phyloP scores from a whole-genome alignment of 2,329 filamentous ascomycete genomes.

The Paramyrothecium roridum region DNA sequence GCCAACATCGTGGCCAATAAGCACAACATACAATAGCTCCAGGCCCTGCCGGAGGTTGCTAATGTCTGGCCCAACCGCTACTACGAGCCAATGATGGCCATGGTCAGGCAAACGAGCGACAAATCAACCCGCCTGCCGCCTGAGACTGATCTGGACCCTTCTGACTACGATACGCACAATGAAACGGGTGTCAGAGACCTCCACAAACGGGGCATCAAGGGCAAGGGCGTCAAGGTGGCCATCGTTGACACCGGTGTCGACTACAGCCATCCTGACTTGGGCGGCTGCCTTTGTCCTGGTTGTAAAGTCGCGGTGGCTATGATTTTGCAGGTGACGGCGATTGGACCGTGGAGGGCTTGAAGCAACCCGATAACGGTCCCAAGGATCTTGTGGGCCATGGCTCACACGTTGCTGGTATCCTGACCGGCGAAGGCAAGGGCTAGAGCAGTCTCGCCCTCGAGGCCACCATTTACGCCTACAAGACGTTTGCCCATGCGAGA shows the following conservation, averaged over 20 bases:
- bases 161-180: slow-evolving; percentile 8
- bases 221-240: slow-evolving; percentile 3
- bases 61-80: slow-evolving; percentile 3
- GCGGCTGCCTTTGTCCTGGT: slow-evolving; percentile 1
- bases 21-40: slow-evolving; percentile 1
- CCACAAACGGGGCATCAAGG: slow-evolving; percentile 1
- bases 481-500: neutral
- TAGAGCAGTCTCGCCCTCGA: slow-evolving; percentile 4
- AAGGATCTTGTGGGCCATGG: slow-evolving; percentile 9
- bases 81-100: neutral
- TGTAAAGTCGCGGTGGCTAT: slow-evolving; percentile 1
- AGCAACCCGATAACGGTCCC: neutral
- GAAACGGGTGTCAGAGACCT: slow-evolving; percentile 5
- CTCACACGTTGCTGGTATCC: slow-evolving; percentile 6
- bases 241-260: slow-evolving; percentile 1
- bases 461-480: neutral
- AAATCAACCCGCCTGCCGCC: no score
- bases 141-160: neutral
- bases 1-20: slow-evolving; percentile 4
- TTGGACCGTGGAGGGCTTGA: slow-evolving; percentile 10
- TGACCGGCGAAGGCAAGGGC: neutral
- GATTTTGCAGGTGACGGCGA: neutral
- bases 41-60: slow-evolving; percentile 5
- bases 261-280: slow-evolving; percentile 1
- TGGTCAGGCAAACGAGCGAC: neutral